Evolutionary conservation across 305 asterid species (phyloP), one percentile per base, ranked within the genome.

Genomic region (Fraxinus latifolia): DNA sequence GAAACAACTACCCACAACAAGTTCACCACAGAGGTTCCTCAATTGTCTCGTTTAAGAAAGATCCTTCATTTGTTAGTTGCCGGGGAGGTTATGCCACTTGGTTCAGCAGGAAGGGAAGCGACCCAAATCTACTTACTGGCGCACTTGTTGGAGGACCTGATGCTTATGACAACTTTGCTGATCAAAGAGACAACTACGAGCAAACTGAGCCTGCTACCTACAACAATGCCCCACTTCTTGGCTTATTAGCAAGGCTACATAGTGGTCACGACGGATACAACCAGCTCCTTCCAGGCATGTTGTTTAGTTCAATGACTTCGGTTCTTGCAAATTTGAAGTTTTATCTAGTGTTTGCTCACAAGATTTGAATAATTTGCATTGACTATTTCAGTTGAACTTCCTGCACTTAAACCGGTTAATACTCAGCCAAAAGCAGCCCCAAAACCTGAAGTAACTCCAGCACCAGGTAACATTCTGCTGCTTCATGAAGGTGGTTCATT

Each of bases 71-170:
- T 47, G 94, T 96, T 71, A 94, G 87, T 86, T 96, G 98, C 91
- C 87, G 98, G 37, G 98, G 97, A 72, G 99, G 99, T 37, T 96
- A 94, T 76, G 98, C 98, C 44, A 94, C 97, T 34, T 96, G 98
- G 98, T 96, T 77, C 36, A 86, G 89, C 85, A 83, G 98, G 81
- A 93, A 91, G 85, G 93, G 84, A 4, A 92, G 90, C 5, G 98
- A 96, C 34, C 99, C 99, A 0, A 96, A 94, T 87, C 90, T 91
- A 70, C 98, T 96, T 1, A 88, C 95, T 1, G 99, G 99, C 78
- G 99, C 99, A n/a, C 83, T 94, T 65, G 98, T 96, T 78, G 99
- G 99, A 42, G 99, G 99, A 8, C 99, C 99, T 1, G 99, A 93
- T 84, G 98, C 99, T 21, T 96, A 96, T 31, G 99, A 96, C 83